Evolutionary conservation across 208 protist species (phyloP), one percentile per base, ranked within the genome.

Genomic region (Endotrypanum monterogeii): DNA sequence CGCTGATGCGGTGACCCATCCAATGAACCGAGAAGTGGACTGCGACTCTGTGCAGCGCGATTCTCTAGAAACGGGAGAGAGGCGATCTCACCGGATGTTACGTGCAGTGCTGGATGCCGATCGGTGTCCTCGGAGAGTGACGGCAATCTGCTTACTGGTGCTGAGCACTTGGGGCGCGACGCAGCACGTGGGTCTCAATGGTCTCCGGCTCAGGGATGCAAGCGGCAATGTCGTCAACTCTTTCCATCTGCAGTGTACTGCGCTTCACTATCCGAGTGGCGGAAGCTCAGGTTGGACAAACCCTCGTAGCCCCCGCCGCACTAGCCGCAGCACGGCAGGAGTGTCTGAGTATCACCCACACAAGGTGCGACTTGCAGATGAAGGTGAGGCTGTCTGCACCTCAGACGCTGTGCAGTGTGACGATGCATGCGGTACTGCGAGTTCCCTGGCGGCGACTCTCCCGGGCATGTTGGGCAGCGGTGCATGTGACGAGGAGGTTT

Each of bases 91-190:
- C 5, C n/a, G 46, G 18, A 50, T 39, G n/a, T 28, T 55, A 18
- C 50, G 48, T 12, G 20, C 52, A 12, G 74, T 63, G 12, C 39
- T 69, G 50, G 83, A 57, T 39, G 58, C 76, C 3, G 50, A 54
- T 37, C 61, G 66, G 28, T 89, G 78, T 67, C 89, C 79, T 8
- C 76, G 28, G 54, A 30, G 85, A 35, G 78, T 90, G 51, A 80
- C 66, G n/a, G 83, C 82, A 7, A 39, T 86, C 63, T 90, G 83
- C 57, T 51, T 94, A 14, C 73, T 90, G 79, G 54, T 94, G 14
- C 79, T 94, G 46, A 74, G 79, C 18, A 94, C 86, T n/a, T 94
- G 89, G 89, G 89, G 89, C n/a, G 84, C 89, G 61, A 78, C 78
- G 12, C 63, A 83, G 46, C 46, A 74, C 51, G 82, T 90, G 39